Evolutionary conservation across 305 asterid species (phyloP).

Genomic region (Rubia occidens): DNA sequence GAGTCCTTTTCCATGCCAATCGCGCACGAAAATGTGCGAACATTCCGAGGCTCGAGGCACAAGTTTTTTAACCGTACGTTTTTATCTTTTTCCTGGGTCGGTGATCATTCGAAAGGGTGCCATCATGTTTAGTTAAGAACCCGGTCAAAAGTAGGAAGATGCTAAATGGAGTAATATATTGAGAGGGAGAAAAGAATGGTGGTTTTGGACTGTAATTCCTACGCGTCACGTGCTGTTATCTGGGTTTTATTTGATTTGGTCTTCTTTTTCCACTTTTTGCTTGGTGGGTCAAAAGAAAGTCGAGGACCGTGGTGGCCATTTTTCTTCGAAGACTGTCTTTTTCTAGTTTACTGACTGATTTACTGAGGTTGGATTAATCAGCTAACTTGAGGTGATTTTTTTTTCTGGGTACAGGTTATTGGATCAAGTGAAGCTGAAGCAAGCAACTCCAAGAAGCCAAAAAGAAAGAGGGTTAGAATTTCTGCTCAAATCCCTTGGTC

Average conservation of each 20-base stretch:
- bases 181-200: slow-evolving; percentile 12
- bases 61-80: slow-evolving; percentile 24
- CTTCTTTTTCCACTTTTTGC: slow-evolving; percentile 11
- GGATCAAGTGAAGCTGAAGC: slow-evolving; percentile 42
- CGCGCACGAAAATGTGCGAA: slow-evolving; percentile 33
- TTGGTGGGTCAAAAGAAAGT: slow-evolving; percentile 26
- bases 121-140: background rate
- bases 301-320: background rate
- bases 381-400: slow-evolving; percentile 16
- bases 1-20: slow-evolving; percentile 32
- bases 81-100: slow-evolving; percentile 2
- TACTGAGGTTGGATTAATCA: slow-evolving; percentile 9
- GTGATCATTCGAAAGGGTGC: slow-evolving; percentile 9
- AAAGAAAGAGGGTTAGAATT: slow-evolving; percentile 65
- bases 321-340: background rate
- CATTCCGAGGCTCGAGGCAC: slow-evolving; percentile 30
- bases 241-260: slow-evolving; percentile 9
- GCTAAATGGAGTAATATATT: slow-evolving; percentile 15
- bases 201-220: slow-evolving; percentile 21
- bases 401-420: slow-evolving; percentile 31
- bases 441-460: slow-evolving; percentile 44
- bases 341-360: background rate
- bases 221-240: slow-evolving; percentile 18
- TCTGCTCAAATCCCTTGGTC: background rate
- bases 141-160: slow-evolving; percentile 24